These are phyloP conservation scores for Salvia hispanica DNA, from an alignment of 257 asterid species.

Conservation along the genomic window DNA sequence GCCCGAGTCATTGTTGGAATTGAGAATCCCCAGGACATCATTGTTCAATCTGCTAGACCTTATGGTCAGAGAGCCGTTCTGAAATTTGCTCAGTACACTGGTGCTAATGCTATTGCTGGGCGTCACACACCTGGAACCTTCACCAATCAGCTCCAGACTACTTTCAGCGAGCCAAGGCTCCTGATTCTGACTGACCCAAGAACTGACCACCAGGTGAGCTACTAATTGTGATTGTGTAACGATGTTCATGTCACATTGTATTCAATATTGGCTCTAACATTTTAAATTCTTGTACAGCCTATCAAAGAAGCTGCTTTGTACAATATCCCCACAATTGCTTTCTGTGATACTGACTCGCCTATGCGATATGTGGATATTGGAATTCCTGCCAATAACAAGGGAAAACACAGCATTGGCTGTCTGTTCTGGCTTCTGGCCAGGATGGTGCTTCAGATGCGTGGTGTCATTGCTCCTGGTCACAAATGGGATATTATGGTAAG, in stretches of 20 bases:
- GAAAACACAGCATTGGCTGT: too few relatives aligned
- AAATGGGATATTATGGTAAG: conserved; percentile 46
- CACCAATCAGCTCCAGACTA: too few relatives aligned
- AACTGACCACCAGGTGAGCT: conserved; percentile 45
- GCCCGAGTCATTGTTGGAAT: conserved; percentile 49
- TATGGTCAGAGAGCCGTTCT: conserved; percentile 33
- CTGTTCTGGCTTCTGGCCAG: too few relatives aligned
- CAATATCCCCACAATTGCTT: conserved; percentile 52
- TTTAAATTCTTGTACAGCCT: conserved; percentile 32
- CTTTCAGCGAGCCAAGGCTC: too few relatives aligned
- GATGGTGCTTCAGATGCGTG: too few relatives aligned
- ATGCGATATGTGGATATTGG: conserved; percentile 42
- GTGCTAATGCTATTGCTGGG: conserved; percentile 48
- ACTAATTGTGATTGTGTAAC: too few relatives aligned
- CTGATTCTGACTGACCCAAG: too few relatives aligned
- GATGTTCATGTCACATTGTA: too few relatives aligned
- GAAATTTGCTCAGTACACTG: conserved; percentile 52
- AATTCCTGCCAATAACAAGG: too few relatives aligned
- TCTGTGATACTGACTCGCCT: conserved; percentile 56
- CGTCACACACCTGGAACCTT: conserved; percentile 50
- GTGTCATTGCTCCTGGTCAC: too few relatives aligned
- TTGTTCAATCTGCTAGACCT: conserved; percentile 48
- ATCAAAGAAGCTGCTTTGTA: conserved; percentile 56
- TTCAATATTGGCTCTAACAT: neutral
- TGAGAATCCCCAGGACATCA: conserved; percentile 54